Percentiles rank a stretch among this genome's conserved stretches.
Evolutionary conservation across 2,329 filamentous ascomycete genomes (phyloP).

Genomic region (Claviceps spartinae): DNA sequence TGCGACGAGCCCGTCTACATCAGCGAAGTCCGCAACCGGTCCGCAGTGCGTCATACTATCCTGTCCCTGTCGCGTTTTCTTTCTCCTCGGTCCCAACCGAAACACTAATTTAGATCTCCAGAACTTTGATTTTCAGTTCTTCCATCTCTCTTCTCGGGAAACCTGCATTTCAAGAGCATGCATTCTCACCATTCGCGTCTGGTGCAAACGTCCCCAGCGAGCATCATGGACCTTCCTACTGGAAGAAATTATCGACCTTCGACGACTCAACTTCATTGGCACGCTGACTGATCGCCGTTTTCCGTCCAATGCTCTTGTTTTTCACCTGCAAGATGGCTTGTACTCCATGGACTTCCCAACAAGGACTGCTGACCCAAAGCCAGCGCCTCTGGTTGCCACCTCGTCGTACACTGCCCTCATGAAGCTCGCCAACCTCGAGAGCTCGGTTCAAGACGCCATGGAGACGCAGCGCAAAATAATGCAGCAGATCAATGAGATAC

Average conservation of each 20-base stretch:
- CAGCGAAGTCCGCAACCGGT: constrained; percentile 64
- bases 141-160: constrained; percentile 55
- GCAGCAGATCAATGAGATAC: constrained; percentile 57
- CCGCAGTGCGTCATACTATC: constrained; percentile 39
- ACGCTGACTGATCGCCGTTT: constrained; percentile 57
- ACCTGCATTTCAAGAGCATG: constrained; percentile 53
- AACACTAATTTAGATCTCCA: constrained; percentile 11
- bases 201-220: constrained; percentile 46
- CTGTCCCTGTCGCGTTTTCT: neutral
- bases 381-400: constrained; percentile 40
- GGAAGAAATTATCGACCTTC: constrained; percentile 58
- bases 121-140: constrained; percentile 82
- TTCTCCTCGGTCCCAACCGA: neutral
- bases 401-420: constrained; percentile 82
- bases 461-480: constrained; percentile 62
- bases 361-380: constrained; percentile 35
- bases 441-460: constrained; percentile 80
- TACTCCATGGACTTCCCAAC: constrained; percentile 64
- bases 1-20: constrained; percentile 70
- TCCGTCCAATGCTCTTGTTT: constrained; percentile 69
- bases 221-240: constrained; percentile 49
- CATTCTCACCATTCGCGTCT: constrained; percentile 55
- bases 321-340: constrained; percentile 75
- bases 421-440: constrained; percentile 76
- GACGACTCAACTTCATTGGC: constrained; percentile 65